phyloP scores from a whole-genome alignment of 805 yeast species.

The Komagataella mondaviorum region DNA sequence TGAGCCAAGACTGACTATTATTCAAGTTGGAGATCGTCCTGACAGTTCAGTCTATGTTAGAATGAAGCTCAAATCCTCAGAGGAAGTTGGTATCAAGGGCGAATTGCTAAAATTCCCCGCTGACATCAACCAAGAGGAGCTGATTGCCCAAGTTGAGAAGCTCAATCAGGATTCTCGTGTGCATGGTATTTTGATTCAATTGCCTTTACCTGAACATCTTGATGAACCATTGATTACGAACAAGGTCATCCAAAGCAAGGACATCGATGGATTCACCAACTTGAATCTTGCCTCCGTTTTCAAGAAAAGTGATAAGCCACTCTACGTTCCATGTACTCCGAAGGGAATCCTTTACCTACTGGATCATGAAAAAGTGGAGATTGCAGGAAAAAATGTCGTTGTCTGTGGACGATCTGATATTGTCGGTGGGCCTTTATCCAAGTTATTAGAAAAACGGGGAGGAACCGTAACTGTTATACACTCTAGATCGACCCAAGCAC shows the following conservation, averaged over 20 bases:
- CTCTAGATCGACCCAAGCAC: conserved; percentile 53
- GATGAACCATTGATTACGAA: conserved; percentile 73
- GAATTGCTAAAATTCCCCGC: conserved; percentile 53
- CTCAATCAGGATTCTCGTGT: conserved; percentile 66
- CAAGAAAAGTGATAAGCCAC: conserved; percentile 74
- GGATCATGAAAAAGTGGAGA: conserved; percentile 48
- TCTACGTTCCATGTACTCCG: conserved; percentile 90
- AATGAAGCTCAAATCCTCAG: conserved; percentile 84
- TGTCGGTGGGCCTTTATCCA: conserved; percentile 90
- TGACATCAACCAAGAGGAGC: conserved; percentile 41
- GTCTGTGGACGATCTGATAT: conserved; percentile 93
- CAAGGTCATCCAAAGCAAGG: conserved; percentile 71
- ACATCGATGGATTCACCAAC: conserved; percentile 91
- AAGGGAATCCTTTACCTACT: conserved; percentile 79
- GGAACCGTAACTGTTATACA: conserved; percentile 86
- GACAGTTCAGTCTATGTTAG: conserved; percentile 87
- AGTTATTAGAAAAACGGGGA: conserved; percentile 63
- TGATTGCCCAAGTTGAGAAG: conserved; percentile 42
- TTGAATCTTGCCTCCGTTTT: conserved; percentile 82
- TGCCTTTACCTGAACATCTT: conserved; percentile 75
- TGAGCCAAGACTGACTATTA: conserved; percentile 64
- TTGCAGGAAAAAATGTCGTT: conserved; percentile 76
- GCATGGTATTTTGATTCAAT: conserved; percentile 81
- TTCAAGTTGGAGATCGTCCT: conserved; percentile 84
- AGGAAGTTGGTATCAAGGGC: conserved; percentile 67